A percentile compares a stretch with the other conserved stretches of the same genome.
Conservation (phyloP, 2,329 filamentous ascomycete species). For the Penicillium sp. region DNA sequence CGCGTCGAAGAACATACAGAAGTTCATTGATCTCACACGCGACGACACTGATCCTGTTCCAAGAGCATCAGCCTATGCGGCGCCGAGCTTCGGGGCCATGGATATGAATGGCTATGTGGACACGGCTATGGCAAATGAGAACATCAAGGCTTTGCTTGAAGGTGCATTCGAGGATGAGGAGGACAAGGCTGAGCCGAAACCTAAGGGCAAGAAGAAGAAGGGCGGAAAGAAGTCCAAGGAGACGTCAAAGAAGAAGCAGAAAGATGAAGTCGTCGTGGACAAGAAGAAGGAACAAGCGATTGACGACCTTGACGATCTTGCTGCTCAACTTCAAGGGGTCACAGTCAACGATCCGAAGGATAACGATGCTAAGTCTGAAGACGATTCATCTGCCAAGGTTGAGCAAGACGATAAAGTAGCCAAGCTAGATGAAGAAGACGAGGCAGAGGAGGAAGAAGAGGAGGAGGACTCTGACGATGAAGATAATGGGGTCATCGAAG, state of each 20-base stretch:
- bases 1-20: constrained; percentile 45
- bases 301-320: constrained; percentile 44
- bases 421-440: constrained; percentile 36
- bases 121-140: constrained; percentile 51
- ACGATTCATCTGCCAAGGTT: constrained; percentile 55
- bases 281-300: constrained; percentile 24
- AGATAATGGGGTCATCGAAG: constrained; percentile 68
- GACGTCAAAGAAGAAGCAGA: background rate
- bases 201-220: constrained; percentile 41
- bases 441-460: constrained; percentile 34
- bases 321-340: constrained; percentile 45
- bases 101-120: constrained; percentile 56
- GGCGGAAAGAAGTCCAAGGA: constrained; percentile 20
- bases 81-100: constrained; percentile 52
- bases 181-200: constrained; percentile 31
- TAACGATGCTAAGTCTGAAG: constrained; percentile 36
- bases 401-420: constrained; percentile 55
- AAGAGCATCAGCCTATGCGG: constrained; percentile 44
- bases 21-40: constrained; percentile 53
- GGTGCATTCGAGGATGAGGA: constrained; percentile 54
- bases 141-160: constrained; percentile 53
- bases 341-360: constrained; percentile 37
- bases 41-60: constrained; percentile 51
- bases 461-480: constrained; percentile 53
- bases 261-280: background rate